These are phyloP conservation scores for Myxozyma udenii DNA, from an alignment of 805 yeast species.

Conservation along the genomic window DNA sequence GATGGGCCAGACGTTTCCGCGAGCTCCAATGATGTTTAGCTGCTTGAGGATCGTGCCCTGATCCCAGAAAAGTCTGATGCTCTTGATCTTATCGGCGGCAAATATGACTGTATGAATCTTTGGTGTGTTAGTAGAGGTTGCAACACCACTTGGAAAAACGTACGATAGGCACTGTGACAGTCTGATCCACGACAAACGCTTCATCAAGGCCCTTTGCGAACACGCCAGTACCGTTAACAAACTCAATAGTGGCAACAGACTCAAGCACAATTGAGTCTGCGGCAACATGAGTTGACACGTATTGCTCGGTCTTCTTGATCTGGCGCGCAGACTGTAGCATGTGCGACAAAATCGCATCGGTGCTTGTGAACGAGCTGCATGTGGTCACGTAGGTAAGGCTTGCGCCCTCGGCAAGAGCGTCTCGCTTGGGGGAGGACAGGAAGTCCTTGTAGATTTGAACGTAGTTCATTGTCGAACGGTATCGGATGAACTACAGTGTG, in stretches of 20 bases:
- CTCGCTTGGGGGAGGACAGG: slow-evolving; percentile 10
- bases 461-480: background rate
- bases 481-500: too few species aligned
- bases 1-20: slow-evolving; percentile 36
- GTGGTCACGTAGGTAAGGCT: slow-evolving; percentile 30
- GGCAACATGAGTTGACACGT: slow-evolving; percentile 25
- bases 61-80: slow-evolving; percentile 33
- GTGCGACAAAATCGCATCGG: slow-evolving; percentile 28
- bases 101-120: slow-evolving; percentile 23
- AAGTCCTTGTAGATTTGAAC: slow-evolving; percentile 15
- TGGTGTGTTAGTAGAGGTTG: background rate
- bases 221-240: slow-evolving; percentile 33
- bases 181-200: slow-evolving; percentile 33
- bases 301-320: slow-evolving; percentile 23
- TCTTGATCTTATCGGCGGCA: slow-evolving; percentile 22
- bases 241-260: slow-evolving; percentile 31
- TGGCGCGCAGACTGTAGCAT: slow-evolving; percentile 22
- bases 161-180: slow-evolving; percentile 29
- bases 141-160: background rate
- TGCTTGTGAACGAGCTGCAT: slow-evolving; percentile 23
- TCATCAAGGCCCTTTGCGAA: slow-evolving; percentile 32
- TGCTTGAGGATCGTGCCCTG: slow-evolving; percentile 35
- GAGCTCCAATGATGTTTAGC: slow-evolving; percentile 34
- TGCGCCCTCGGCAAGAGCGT: slow-evolving; percentile 8
- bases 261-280: slow-evolving; percentile 32